Base-by-base conservation (phyloP, 139 green algal species). In the Chlamydomonas sp. region DNA sequence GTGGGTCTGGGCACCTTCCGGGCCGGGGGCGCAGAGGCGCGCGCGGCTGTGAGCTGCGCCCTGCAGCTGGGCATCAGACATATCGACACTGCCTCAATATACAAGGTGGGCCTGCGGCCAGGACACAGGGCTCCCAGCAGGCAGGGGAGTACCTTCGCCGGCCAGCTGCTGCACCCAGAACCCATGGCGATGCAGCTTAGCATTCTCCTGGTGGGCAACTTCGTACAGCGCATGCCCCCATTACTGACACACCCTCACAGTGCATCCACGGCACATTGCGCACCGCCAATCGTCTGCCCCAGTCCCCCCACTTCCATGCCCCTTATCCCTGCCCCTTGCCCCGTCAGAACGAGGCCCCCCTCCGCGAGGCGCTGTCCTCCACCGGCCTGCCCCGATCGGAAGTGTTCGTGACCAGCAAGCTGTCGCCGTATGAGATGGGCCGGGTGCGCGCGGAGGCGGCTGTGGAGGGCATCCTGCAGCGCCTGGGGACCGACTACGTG, bases 61-160 rank as follows among this genome's bases (percentile, higher is more conserved):
- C 79, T 96, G 59, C 16, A 89, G 0, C 14, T 31, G 9, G 93
- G 93, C 7, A 92, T 96, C 16, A 69, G 84, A 0, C 95, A 97
- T 83, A 94, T 98, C 16, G 95, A 98, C 87, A 98, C 95, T 14
- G 95, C 95, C 17, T 86, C 87, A 0, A 94, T 96, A 3, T 97
- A 97, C 77, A 96, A 95, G 89, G 93, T 96, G 49, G 16, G 66
- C 10, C 0, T 61, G 77, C 2, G 63, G 5, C 20, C 76, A 80
- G 14, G 31, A 49, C 31, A 49, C 31, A 49, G 31, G 31, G 31
- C 31, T 49, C 31, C 31, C 31, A 49, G 31, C 31, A 49, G 31
- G 31, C 31, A 49, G 31, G 31, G 31, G 31, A 49, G 31, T 49
- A 49, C 31, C 31, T 49, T 49, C 31, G 31, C 31, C 31, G 31